A percentile compares a stretch with the other conserved stretches of the same genome.
Conservation (phyloP, 148 eudicot genomes). For the Polygonum aviculare region DNA sequence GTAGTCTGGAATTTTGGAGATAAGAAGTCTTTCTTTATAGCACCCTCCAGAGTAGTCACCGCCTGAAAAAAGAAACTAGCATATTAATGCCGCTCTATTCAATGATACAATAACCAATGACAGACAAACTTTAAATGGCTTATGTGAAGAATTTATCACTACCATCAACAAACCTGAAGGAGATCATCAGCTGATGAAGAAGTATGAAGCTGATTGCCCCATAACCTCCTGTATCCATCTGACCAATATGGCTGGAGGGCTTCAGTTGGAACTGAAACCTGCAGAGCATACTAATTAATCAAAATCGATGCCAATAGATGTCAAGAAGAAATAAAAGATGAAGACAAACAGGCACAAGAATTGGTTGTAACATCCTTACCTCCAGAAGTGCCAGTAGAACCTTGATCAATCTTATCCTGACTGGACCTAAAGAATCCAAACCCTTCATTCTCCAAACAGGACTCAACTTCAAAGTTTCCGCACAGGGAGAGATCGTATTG, state of each 20-base stretch:
- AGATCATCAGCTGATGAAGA: conserved; percentile 58
- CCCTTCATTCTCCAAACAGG: conserved; percentile 16
- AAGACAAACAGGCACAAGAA: background rate
- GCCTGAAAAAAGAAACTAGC: conserved; percentile 26
- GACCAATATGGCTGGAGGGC: conserved; percentile 72
- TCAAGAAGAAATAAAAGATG: background rate
- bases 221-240: conserved; percentile 47
- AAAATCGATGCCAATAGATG: background rate
- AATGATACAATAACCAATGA: background rate
- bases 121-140: background rate
- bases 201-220: conserved; percentile 52
- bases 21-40: conserved; percentile 51
- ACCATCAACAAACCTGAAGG: conserved; percentile 49
- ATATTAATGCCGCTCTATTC: background rate
- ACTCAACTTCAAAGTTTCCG: conserved; percentile 28
- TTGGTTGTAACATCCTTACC: conserved; percentile 24
- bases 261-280: conserved; percentile 69
- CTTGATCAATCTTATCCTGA: conserved; percentile 62
- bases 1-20: conserved; percentile 55
- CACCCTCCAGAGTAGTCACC: conserved; percentile 57
- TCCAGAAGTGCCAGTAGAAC: conserved; percentile 49
- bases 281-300: conserved; percentile 11
- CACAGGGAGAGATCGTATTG: conserved; percentile 28
- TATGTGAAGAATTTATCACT: background rate
- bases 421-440: conserved; percentile 29